Base-by-base conservation (phyloP, 306 rosid species). In the Malus sieversii region DNA sequence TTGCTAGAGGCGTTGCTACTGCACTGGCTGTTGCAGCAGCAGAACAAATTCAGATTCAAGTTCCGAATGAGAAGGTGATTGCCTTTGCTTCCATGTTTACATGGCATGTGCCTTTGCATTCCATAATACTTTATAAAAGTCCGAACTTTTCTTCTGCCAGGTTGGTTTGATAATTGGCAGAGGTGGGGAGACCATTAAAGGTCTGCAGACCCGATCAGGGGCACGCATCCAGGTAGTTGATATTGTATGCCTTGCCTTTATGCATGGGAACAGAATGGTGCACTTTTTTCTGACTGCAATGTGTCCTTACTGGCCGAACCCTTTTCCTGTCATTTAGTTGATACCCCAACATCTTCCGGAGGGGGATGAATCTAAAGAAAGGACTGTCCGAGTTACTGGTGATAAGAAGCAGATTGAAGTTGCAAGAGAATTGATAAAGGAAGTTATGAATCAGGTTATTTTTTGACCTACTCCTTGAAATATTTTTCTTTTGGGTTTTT, bases 211-310 rank as follows among this genome's bases (percentile, higher is more conserved):
- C 66, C 87, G 84, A 85, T 88, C 99, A 13, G 98, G 99, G 30
- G 99, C 99, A 52, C 97, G 99, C 35, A 92, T 96, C 79, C 99
- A 96, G 99, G 99, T 96, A 89, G 89, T 90, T 82, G 92, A 86
- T 82, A 80, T 79, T 48, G 78, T 86, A 58, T 66, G 22, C 74
- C 77, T 16, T 32, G 38, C 62, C 38, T 20, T 73, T 27, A 58
- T 59, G 77, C 20, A n/a, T 66, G 53, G 35, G 45, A 44, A 48
- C 8, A 13, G 22, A n/a, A 25, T 33, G 32, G 58, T 53, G 11
- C 63, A 2, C 33, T 4, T 3, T 59, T 53, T 71, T 58, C 23
- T 23, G 46, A 15, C 33, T 44, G 27, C 45, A 23, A 57, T 4
- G 1, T 20, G 7, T 8, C 59, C 18, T 22, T 48, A 29, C 60